Evolutionary conservation across 441 rosid genomes (phyloP), one percentile per base, ranked within the genome.

Genomic region (Sinapis alba): DNA sequence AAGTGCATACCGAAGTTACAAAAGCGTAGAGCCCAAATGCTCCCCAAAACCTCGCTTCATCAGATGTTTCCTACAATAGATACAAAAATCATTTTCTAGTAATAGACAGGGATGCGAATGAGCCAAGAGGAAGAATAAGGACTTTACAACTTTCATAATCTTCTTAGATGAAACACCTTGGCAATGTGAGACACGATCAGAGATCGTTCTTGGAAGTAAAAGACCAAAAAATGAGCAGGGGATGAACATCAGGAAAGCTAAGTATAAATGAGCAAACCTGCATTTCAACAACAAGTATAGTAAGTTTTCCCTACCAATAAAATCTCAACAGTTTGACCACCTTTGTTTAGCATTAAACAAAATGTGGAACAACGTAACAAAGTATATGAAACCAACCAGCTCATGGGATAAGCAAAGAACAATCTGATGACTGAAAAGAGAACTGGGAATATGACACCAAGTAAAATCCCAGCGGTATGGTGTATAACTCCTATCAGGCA

Each of bases 41-140:
- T 85, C 99, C 98, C 98, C 98, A 96, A 86, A 90, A 96, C 82
- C 97, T 82, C 71, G 95, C 96, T 84, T 94, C 95, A 78, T 88
- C 84, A 53, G 86, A 87, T 68, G 83, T 65, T 60, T 64, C 96
- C 99, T 96, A 88, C 75, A 79, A 84, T 77, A 4, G 70, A 64
- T 71, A 38, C 12, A 61, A 8, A 65, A 56, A 78, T 32, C 53
- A 73, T 18, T 62, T 69, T 74, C 71, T 69, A 57, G 51, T 65
- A 23, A 67, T 21, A 73, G 47, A 50, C 15, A 51, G n/a, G 45
- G 58, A 50, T 1, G 16, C 28, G 15, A 67, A 8, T 62, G 43
- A 72, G 26, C 16, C 34, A 59, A 54, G 65, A 38, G 64, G 58
- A 65, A 72, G 54, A 34, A 76, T 20, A 27, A 61, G 76, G 60